phyloP scores from a whole-genome alignment of 805 yeast genomes.

The Komagataella mondaviorum region DNA sequence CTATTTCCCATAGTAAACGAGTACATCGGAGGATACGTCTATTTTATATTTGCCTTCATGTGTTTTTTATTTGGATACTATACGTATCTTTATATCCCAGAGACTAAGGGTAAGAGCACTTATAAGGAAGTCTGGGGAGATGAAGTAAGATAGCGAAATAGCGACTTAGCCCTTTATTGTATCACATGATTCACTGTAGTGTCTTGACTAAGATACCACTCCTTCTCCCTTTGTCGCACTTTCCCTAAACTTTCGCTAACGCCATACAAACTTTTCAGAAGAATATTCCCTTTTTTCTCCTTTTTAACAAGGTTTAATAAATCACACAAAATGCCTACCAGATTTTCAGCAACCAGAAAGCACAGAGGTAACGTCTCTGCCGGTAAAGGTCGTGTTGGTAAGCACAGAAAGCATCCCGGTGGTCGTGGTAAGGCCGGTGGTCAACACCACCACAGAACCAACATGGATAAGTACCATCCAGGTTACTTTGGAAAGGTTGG shows the following conservation, averaged over 20 bases:
- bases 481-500: conserved; percentile 99
- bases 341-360: conserved; percentile 98
- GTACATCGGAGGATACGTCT: conserved; percentile 65
- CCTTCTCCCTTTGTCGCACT: neutral
- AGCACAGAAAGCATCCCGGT: conserved; percentile 99
- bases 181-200: neutral
- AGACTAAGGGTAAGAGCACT: conserved; percentile 52
- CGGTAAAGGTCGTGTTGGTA: conserved; percentile 99
- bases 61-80: conserved; percentile 38
- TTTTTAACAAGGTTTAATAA: neutral
- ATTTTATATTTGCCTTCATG: conserved; percentile 52
- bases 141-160: neutral
- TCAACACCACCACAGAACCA: conserved; percentile 99
- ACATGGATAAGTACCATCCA: conserved; percentile 99
- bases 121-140: conserved; percentile 59
- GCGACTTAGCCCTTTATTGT: neutral
- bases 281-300: neutral
- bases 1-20: conserved; percentile 63
- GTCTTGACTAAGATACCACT: neutral
- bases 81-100: conserved; percentile 44
- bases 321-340: conserved; percentile 75
- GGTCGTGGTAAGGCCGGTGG: conserved; percentile 99
- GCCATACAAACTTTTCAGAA: neutral
- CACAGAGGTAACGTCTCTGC: conserved; percentile 99
- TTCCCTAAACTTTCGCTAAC: neutral